Base-by-base conservation (phyloP, 2,329 filamentous ascomycete species). In the Fusarium haematococcum region DNA sequence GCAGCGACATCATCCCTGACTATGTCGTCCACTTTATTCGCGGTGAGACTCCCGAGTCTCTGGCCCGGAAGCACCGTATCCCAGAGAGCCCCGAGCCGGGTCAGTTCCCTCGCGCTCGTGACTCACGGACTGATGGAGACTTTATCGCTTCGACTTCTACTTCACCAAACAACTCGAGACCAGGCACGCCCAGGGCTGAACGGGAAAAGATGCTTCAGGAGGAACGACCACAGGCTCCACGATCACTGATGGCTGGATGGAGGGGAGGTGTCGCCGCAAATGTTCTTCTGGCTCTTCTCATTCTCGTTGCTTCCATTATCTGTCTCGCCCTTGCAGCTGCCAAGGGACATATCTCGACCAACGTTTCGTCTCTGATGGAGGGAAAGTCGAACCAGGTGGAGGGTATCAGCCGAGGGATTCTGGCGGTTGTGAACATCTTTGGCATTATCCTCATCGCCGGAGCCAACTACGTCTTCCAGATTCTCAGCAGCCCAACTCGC, bases 21-120 rank as follows among this genome's bases (percentile, higher is more conserved):
- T 90, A 90, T 73, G 85, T 90, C 45, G 83, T 88, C 70, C 86
- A 88, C 78, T 90, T 87, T 77, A 83, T 90, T 70, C 85, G 87
- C 45, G 88, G 88, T 54, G 88, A 89, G 79, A 89, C 88, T 2
- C 87, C 88, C 16, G 87, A 89, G 78, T 85, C 84, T 33, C 76
- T 89, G 23, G 87, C 87, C 7, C 81, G 81, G 65, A 85, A 86
- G 74, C 84, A 85, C 39, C 77, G 75, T 14, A 70, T 79, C 43
- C 74, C 73, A 23, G 68, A 79, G 18, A 79, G 76, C 52, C 71
- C 82, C 65, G 70, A 80, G 75, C 75, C 76, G 5, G 62, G 68
- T 16, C 69, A 77, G 20, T 66, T 80, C 73, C 71, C 72, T 33
- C 67, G 69, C n/a, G 61, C 64, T 16, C 67, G 58, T 14, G 68